phyloP scores from a whole-genome alignment of 164 flowering plant genomes.

The Piper betle region DNA sequence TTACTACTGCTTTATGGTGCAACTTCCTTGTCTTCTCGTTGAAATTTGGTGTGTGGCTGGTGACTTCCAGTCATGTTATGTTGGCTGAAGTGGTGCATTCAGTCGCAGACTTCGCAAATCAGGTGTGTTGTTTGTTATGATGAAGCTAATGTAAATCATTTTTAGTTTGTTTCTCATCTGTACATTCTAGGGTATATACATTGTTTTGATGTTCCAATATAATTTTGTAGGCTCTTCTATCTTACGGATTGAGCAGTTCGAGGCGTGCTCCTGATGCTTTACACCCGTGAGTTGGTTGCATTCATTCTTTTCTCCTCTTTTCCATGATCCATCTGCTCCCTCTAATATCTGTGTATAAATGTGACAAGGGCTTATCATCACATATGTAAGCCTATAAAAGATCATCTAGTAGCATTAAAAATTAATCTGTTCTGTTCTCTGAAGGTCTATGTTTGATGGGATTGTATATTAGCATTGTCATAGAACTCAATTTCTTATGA shows the following conservation, averaged over 20 bases:
- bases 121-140: slow-evolving; percentile 27
- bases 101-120: slow-evolving; percentile 94
- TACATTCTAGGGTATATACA: not conserved
- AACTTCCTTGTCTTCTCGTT: slow-evolving; percentile 94
- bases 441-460: no score
- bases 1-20: slow-evolving; percentile 89
- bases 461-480: no score
- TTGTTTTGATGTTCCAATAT: not conserved
- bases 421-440: no score
- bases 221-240: slow-evolving; percentile 78
- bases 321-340: no score
- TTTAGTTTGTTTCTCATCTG: not conserved
- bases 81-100: slow-evolving; percentile 94
- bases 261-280: slow-evolving; percentile 98
- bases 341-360: no score
- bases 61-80: slow-evolving; percentile 91
- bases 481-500: no score
- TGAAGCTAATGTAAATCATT: not conserved
- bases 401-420: no score
- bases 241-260: slow-evolving; percentile 94
- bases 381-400: no score
- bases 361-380: no score
- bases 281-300: slow-evolving; percentile 70
- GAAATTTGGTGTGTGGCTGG: slow-evolving; percentile 87
- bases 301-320: not conserved